Percentiles rank a stretch among this genome's conserved stretches.
Conservation (phyloP, 345 rosid genomes). For the Limnanthes douglasii region DNA sequence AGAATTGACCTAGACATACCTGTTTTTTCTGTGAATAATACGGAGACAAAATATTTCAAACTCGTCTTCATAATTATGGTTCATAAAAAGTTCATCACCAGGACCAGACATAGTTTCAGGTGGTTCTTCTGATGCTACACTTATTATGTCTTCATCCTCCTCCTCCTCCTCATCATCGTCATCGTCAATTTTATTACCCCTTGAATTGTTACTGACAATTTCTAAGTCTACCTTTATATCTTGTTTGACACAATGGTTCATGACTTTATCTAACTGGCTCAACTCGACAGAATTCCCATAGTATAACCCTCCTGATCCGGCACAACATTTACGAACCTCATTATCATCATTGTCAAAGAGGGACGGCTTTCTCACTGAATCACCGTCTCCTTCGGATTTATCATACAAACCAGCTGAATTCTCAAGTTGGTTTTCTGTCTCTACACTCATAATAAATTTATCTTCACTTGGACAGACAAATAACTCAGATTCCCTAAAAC, state of each 20-base stretch:
- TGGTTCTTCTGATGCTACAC: conserved; percentile 19
- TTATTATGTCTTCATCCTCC: conserved; percentile 15
- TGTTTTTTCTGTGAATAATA: conserved; percentile 83
- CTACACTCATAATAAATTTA: conserved; percentile 46
- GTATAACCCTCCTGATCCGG: conserved; percentile 5
- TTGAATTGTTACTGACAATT: too few relatives aligned
- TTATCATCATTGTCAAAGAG: conserved; percentile 19
- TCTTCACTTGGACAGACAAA: conserved; percentile 55
- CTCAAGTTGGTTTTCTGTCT: conserved; percentile 24
- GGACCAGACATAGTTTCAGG: too few relatives aligned
- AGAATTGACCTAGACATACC: conserved; percentile 24
- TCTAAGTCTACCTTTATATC: too few relatives aligned
- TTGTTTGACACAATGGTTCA: too few relatives aligned
- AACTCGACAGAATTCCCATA: conserved; percentile 9
- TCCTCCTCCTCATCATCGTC: conserved; percentile 17
- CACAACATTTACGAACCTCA: conserved; percentile 9
- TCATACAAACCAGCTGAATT: conserved; percentile 16
- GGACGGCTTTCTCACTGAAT: conserved; percentile 43
- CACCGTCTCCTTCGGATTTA: conserved; percentile 26
- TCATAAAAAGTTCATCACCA: conserved; percentile 33
- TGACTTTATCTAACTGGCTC: too few relatives aligned
- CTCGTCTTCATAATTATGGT: conserved; percentile 32
- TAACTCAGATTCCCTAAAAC: conserved; percentile 47
- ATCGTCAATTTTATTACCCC: conserved; percentile 9
- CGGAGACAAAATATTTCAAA: conserved; percentile 71